Evolutionary conservation across 2,329 filamentous ascomycete species (phyloP).

Genomic region (Dryadomyces sulphureus): DNA sequence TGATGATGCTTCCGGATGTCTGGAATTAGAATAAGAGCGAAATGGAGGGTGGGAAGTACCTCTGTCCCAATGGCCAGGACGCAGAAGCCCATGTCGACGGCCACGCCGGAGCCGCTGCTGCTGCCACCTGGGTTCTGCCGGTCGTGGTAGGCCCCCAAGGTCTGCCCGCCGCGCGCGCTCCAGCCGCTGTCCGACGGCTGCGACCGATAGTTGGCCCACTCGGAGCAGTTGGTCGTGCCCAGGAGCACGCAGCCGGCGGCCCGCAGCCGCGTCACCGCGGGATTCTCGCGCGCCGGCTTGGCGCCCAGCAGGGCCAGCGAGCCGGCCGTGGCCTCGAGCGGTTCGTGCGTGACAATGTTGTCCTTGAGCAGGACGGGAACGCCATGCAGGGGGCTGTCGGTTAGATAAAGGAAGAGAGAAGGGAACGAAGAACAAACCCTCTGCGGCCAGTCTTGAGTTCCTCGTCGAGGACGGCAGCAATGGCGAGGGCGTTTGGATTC

Average conservation of each 20-base stretch:
- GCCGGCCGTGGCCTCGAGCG: constrained; percentile 36
- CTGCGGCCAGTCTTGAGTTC: constrained; percentile 9
- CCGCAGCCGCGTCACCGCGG: constrained; percentile 4
- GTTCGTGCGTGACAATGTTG: constrained; percentile 48
- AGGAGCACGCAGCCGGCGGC: constrained; percentile 8
- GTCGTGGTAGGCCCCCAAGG: constrained; percentile 7
- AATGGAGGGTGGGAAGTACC: constrained; percentile 21
- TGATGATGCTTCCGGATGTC: constrained; percentile 49
- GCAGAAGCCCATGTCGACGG: constrained; percentile 43
- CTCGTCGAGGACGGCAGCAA: constrained; percentile 22
- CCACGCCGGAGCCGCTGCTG: constrained; percentile 46
- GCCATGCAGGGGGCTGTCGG: constrained; percentile 5
- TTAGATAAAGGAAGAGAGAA: no score
- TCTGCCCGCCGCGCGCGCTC: constrained; percentile 11
- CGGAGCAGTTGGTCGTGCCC: constrained; percentile 9
- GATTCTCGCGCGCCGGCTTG: constrained; percentile 12
- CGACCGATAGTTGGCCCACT: constrained; percentile 10
- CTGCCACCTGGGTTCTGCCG: constrained; percentile 34
- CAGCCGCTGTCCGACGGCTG: constrained; percentile 9
- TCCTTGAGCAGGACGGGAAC: constrained; percentile 29
- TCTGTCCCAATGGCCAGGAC: constrained; percentile 46
- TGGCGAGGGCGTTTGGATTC: constrained; percentile 23
- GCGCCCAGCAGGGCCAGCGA: constrained; percentile 40
- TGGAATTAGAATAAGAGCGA: not conserved
- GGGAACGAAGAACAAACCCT: not conserved